Evolutionary conservation across 2,329 filamentous ascomycete genomes (phyloP).

Genomic region (Fusarium euwallaceae): DNA sequence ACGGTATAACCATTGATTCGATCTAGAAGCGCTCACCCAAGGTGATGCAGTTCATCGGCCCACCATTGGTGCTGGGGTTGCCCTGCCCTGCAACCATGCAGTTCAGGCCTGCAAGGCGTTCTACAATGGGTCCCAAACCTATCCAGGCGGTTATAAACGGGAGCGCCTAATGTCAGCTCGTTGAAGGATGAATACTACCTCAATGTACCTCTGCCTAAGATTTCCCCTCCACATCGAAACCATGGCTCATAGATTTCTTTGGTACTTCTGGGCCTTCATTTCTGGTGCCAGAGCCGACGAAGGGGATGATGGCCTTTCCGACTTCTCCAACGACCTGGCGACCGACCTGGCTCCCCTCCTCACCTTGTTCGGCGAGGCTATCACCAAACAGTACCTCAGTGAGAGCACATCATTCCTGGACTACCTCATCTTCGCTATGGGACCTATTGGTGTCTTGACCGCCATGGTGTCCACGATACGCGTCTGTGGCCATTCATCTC

Average conservation of each 20-base stretch:
- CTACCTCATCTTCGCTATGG: slow-evolving; percentile 20
- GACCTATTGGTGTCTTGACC: not conserved
- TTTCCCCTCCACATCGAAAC: too few relatives aligned
- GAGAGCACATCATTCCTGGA: slow-evolving; percentile 48
- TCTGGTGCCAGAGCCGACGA: not conserved
- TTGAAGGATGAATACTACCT: too few relatives aligned
- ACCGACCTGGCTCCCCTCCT: slow-evolving; percentile 52
- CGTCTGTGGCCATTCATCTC: not conserved
- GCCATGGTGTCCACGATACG: slow-evolving; percentile 6
- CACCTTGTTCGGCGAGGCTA: slow-evolving; percentile 54
- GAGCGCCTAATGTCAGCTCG: too few relatives aligned
- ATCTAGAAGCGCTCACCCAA: too few relatives aligned
- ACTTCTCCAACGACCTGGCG: slow-evolving; percentile 36
- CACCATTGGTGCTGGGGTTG: too few relatives aligned
- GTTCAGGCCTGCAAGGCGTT: too few relatives aligned
- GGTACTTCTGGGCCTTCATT: not conserved
- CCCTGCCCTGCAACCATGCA: too few relatives aligned
- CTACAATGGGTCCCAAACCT: too few relatives aligned
- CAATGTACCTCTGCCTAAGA: too few relatives aligned
- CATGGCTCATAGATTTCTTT: not conserved
- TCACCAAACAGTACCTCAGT: slow-evolving; percentile 55
- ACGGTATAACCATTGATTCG: not conserved
- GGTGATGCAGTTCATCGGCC: too few relatives aligned
- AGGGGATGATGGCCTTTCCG: not conserved
- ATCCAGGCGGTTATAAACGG: too few relatives aligned